Evolutionary conservation across 2,329 filamentous ascomycete species (phyloP).

Genomic region (Nakataea oryzae): DNA sequence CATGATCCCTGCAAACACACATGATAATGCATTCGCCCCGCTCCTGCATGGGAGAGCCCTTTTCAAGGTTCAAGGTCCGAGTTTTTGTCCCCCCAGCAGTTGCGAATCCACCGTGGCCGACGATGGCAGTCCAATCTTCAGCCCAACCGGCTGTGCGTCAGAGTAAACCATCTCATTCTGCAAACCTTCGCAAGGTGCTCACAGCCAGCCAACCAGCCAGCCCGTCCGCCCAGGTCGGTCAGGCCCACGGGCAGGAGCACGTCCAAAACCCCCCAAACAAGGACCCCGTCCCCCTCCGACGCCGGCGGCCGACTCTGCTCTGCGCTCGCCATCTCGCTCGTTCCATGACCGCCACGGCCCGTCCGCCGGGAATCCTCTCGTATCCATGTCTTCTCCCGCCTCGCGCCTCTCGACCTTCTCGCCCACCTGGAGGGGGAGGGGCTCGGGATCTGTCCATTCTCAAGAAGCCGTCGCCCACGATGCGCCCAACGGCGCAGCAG

Average conservation of each 20-base stretch:
- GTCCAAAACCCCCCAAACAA: not conserved
- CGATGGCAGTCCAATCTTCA: not conserved
- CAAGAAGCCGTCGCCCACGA: conserved; percentile 10
- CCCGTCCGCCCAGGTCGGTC: not conserved
- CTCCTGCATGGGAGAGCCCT: not conserved
- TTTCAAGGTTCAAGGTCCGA: not conserved
- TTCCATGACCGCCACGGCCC: not conserved
- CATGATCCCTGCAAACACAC: not conserved
- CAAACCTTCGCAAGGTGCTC: not conserved
- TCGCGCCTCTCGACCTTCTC: conserved; percentile 30
- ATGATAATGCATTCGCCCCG: not conserved
- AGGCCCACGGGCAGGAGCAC: not conserved
- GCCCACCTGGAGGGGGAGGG: conserved; percentile 27
- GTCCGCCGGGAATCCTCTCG: not conserved
- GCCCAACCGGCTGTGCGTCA: not conserved
- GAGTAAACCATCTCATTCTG: not conserved
- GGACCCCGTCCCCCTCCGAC: not conserved
- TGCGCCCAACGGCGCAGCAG: not conserved
- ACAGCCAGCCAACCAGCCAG: not conserved
- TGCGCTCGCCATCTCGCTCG: not conserved
- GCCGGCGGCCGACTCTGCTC: not conserved
- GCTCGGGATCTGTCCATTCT: conserved; percentile 21
- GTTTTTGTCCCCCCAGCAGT: not conserved
- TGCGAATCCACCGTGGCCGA: not conserved
- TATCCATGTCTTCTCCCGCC: conserved; percentile 33